phyloP scores from a whole-genome alignment of 2,329 filamentous ascomycete species.

The Clarireedia paspali region DNA sequence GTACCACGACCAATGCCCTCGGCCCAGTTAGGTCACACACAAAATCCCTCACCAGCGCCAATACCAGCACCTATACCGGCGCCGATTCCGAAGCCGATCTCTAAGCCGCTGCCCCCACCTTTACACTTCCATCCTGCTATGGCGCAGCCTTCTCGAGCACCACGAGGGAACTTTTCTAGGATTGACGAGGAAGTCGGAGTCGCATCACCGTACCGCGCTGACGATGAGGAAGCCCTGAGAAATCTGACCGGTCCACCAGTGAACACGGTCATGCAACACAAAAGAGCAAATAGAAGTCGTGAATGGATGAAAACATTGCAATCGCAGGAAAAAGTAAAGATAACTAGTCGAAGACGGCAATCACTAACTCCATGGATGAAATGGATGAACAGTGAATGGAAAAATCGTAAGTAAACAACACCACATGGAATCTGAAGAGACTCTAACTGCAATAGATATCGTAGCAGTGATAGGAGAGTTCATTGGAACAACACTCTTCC shows the following conservation, averaged over 20 bases:
- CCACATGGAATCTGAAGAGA: background rate
- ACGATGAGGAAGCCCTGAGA: too few species aligned
- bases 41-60: too few species aligned
- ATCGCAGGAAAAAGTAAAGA: background rate
- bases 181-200: too few species aligned
- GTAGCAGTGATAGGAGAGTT: constrained; percentile 25
- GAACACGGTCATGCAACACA: background rate
- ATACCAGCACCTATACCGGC: too few species aligned
- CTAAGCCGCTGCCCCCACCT: too few species aligned
- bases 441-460: constrained; percentile 16
- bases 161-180: too few species aligned
- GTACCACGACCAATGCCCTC: too few species aligned
- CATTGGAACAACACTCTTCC: constrained; percentile 31
- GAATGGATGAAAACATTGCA: constrained; percentile 4
- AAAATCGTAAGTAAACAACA: constrained; percentile 15
- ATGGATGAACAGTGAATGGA: constrained; percentile 10
- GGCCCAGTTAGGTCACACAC: too few species aligned
- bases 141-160: too few species aligned
- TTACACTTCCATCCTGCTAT: too few species aligned
- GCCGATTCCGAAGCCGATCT: too few species aligned
- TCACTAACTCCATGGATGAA: constrained; percentile 2
- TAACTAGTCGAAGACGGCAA: background rate
- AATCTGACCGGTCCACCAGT: background rate
- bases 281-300: background rate
- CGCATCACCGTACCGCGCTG: too few species aligned